Evolutionary conservation across 805 yeast species (phyloP).

Genomic region (Nakazawaea populi): DNA sequence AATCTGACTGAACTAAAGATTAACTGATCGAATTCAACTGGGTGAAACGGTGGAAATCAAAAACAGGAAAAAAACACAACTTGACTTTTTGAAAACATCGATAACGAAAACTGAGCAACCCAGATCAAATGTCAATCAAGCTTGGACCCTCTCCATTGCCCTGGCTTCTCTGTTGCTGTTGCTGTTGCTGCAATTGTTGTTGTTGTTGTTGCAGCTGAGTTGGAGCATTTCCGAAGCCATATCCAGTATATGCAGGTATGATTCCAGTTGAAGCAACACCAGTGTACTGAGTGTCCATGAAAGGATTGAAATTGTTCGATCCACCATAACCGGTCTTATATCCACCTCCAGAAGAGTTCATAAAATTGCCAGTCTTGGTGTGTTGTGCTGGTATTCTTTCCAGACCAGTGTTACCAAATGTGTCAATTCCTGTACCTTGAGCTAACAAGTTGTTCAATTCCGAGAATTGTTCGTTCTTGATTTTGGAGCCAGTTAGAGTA

Average conservation of each 20-base stretch:
- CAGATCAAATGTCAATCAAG: constrained; percentile 35
- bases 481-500: constrained; percentile 43
- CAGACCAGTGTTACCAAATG: constrained; percentile 85
- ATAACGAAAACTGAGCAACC: not conserved
- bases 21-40: too few relatives aligned
- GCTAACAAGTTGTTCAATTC: constrained; percentile 77
- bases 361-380: constrained; percentile 72
- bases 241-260: constrained; percentile 85
- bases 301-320: constrained; percentile 49
- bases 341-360: constrained; percentile 88
- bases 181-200: constrained; percentile 10
- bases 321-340: constrained; percentile 41
- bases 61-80: too few relatives aligned
- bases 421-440: constrained; percentile 87
- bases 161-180: constrained; percentile 1
- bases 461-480: constrained; percentile 52
- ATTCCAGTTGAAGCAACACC: constrained; percentile 61
- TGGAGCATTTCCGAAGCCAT: constrained; percentile 83
- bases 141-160: constrained; percentile 23
- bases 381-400: constrained; percentile 89
- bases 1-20: not conserved
- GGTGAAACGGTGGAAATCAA: too few relatives aligned
- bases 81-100: too few relatives aligned
- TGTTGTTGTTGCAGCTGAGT: constrained; percentile 26
- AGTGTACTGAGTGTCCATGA: constrained; percentile 63